Conservation (phyloP, 2,329 filamentous ascomycete genomes). For the Xylaria sp. region DNA sequence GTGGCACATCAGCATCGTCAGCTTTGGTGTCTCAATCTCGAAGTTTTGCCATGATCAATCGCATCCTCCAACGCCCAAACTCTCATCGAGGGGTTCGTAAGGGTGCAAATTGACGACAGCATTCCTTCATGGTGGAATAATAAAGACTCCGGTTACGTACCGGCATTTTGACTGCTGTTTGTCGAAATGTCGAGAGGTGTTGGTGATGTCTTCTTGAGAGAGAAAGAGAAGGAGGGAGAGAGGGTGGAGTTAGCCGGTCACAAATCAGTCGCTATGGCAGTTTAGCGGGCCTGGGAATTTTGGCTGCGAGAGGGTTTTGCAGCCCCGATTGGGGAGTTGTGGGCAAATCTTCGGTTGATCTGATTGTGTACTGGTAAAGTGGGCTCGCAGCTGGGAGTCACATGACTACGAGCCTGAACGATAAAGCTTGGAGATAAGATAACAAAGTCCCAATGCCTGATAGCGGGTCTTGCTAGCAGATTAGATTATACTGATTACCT, state of each 20-base stretch:
- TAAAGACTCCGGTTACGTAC: conserved; percentile 47
- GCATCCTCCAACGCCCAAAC: neutral
- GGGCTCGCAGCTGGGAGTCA: neutral
- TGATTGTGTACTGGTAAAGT: conserved; percentile 23
- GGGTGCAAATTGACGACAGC: neutral
- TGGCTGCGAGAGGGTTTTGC: conserved; percentile 49
- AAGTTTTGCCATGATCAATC: neutral
- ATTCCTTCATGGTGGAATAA: neutral
- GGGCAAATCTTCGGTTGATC: conserved; percentile 43
- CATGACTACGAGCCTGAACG: conserved; percentile 17
- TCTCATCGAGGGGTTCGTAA: neutral
- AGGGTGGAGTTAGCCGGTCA: conserved; percentile 43
- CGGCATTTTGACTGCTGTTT: conserved; percentile 56
- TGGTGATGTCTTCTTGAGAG: conserved; percentile 44
- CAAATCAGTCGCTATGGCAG: conserved; percentile 40
- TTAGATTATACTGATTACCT: conserved; percentile 7
- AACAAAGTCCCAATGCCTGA: conserved; percentile 1
- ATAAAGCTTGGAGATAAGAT: conserved; percentile 34
- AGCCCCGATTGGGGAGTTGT: conserved; percentile 48
- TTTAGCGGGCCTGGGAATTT: conserved; percentile 43
- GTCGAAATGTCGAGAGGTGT: conserved; percentile 53
- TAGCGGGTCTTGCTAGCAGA: neutral
- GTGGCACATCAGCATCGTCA: conserved; percentile 34
- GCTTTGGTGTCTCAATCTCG: conserved; percentile 25
- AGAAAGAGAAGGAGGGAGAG: conserved; percentile 33